Conservation (phyloP, 2,329 filamentous ascomycete species). For the Lachnellula arida region DNA sequence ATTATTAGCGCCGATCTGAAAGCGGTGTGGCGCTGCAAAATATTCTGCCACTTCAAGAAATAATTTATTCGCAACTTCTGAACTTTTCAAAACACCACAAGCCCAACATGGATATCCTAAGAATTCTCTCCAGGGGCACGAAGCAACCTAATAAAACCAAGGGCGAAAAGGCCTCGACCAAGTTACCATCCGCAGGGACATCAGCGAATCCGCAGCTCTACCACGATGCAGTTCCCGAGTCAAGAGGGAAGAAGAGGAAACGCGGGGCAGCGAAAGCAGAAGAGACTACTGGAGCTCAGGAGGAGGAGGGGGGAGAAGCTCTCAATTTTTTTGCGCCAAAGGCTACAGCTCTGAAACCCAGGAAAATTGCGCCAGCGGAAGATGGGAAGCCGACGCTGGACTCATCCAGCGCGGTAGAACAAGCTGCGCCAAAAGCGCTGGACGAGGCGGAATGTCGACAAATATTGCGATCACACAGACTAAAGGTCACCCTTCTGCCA, state of each 20-base stretch:
- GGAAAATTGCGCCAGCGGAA: slow-evolving; percentile 17
- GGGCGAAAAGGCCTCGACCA: slow-evolving; percentile 34
- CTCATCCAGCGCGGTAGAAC: slow-evolving; percentile 2
- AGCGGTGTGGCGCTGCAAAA: not conserved
- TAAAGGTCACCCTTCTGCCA: slow-evolving; percentile 78
- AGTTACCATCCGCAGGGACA: slow-evolving; percentile 61
- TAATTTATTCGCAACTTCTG: not conserved
- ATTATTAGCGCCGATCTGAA: not conserved
- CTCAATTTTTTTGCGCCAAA: slow-evolving; percentile 56
- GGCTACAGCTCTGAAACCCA: slow-evolving; percentile 22
- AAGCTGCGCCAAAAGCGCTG: slow-evolving; percentile 35
- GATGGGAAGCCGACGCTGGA: slow-evolving; percentile 5
- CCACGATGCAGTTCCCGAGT: slow-evolving; percentile 46
- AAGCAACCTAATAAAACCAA: slow-evolving; percentile 43
- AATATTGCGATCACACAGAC: slow-evolving; percentile 71
- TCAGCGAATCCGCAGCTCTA: slow-evolving; percentile 65
- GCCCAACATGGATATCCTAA: slow-evolving; percentile 56
- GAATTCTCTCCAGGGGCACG: slow-evolving; percentile 65
- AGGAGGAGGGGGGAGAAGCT: slow-evolving; percentile 32
- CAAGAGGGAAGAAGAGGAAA: slow-evolving; percentile 52
- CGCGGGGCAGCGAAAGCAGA: slow-evolving; percentile 36
- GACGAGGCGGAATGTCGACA: slow-evolving; percentile 69
- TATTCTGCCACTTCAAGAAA: not conserved
- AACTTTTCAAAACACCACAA: not conserved
- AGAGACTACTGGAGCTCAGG: slow-evolving; percentile 32